phyloP scores from a whole-genome alignment of 495 filamentous ascomycete genomes.

The Cudoniella acicularis region DNA sequence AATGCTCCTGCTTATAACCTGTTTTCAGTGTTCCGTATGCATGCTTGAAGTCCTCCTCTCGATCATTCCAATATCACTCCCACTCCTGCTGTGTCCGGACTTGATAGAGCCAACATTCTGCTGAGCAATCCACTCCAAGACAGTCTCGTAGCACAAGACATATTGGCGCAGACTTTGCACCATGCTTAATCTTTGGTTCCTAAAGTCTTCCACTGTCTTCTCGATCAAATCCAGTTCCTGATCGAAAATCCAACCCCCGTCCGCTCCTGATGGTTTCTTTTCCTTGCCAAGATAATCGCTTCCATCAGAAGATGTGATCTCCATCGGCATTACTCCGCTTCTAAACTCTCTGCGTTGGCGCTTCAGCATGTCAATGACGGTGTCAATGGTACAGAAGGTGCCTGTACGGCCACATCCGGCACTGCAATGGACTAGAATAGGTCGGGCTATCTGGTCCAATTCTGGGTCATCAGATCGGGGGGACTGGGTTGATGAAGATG shows the following conservation, averaged over 20 bases:
- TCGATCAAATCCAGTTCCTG: slow-evolving; percentile 73
- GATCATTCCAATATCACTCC: slow-evolving; percentile 10
- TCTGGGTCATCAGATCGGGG: slow-evolving; percentile 52
- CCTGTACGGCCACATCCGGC: slow-evolving; percentile 95
- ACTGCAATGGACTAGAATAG: slow-evolving; percentile 90
- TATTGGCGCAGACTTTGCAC: slow-evolving; percentile 93
- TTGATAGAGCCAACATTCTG: slow-evolving; percentile 7
- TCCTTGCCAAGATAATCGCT: slow-evolving; percentile 18
- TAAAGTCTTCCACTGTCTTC: slow-evolving; percentile 84
- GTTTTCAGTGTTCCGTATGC: background rate
- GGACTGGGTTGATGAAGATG: slow-evolving; percentile 31
- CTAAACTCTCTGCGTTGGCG: slow-evolving; percentile 54
- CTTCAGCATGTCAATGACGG: slow-evolving; percentile 89
- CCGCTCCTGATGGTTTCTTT: background rate
- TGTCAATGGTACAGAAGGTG: slow-evolving; percentile 94
- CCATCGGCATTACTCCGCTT: slow-evolving; percentile 35
- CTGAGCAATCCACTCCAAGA: slow-evolving; percentile 75
- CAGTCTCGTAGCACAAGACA: slow-evolving; percentile 93
- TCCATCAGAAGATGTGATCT: slow-evolving; percentile 22
- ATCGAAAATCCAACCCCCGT: slow-evolving; percentile 42
- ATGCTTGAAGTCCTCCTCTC: background rate
- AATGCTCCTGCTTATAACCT: background rate
- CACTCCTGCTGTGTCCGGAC: slow-evolving; percentile 13
- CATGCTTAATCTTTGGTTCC: slow-evolving; percentile 88
- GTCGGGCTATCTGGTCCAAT: slow-evolving; percentile 47